Evolutionary conservation across 1,284 basidiomycete species (phyloP).

Genomic region (Bondarzewia mesenterica): DNA sequence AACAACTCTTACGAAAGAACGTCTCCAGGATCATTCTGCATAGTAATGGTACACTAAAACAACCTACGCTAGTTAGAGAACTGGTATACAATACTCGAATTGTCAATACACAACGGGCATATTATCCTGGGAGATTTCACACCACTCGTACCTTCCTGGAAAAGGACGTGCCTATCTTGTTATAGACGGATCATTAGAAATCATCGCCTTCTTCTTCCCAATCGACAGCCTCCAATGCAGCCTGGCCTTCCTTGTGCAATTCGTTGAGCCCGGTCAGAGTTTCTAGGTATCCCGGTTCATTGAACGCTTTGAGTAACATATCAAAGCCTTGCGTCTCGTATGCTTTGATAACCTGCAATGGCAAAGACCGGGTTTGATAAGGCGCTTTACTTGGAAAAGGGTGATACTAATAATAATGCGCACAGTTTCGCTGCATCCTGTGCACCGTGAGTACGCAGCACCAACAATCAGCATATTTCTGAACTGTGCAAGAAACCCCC

Average conservation of each 20-base stretch:
- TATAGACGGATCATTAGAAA: slow-evolving; percentile 8
- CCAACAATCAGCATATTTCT: slow-evolving; percentile 79
- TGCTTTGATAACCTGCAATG: slow-evolving; percentile 57
- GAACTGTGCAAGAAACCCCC: slow-evolving; percentile 87
- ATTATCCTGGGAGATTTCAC: too few relatives aligned
- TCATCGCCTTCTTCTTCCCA: slow-evolving; percentile 64
- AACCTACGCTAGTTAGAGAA: too few relatives aligned
- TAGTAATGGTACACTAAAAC: too few relatives aligned
- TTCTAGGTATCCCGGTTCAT: slow-evolving; percentile 79
- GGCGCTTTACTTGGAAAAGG: too few relatives aligned
- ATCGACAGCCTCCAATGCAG: slow-evolving; percentile 66
- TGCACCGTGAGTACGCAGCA: slow-evolving; percentile 82
- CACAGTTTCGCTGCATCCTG: slow-evolving; percentile 81
- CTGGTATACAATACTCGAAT: too few relatives aligned
- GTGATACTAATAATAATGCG: too few relatives aligned
- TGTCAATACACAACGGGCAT: too few relatives aligned
- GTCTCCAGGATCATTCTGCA: too few relatives aligned
- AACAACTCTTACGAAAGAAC: too few relatives aligned
- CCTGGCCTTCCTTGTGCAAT: slow-evolving; percentile 74
- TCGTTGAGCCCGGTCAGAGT: slow-evolving; percentile 80
- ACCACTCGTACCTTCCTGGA: too few relatives aligned
- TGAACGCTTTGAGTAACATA: slow-evolving; percentile 80
- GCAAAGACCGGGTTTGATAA: not conserved
- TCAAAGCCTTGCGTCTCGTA: slow-evolving; percentile 73
- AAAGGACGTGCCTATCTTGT: too few relatives aligned